Percentiles rank a stretch among this genome's conserved stretches.
Conservation (phyloP, 192 early-diverging fungal species). For the Rhizoclosmatium sp. region DNA sequence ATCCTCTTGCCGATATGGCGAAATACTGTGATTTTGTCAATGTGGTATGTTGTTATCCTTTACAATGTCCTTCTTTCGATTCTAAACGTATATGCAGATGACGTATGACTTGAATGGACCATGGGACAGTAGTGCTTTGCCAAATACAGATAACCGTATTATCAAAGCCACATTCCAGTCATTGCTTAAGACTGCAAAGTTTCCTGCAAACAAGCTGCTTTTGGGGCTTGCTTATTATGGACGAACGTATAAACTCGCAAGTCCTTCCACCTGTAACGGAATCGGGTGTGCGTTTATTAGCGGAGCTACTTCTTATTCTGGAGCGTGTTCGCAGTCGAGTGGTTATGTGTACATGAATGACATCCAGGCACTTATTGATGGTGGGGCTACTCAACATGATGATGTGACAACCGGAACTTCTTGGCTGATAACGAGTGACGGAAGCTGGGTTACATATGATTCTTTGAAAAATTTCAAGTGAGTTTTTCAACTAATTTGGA, state of each 20-base stretch:
- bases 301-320: not conserved
- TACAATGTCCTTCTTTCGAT: too few relatives aligned
- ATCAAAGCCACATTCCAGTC: conserved; percentile 3
- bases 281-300: conserved; percentile 7
- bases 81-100: not conserved
- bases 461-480: not conserved
- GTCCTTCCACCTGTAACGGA: conserved; percentile 10
- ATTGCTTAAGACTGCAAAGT: not conserved
- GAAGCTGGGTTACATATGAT: conserved; percentile 14
- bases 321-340: not conserved
- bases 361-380: not conserved
- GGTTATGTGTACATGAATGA: conserved; percentile 13
- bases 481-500: not conserved
- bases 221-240: conserved; percentile 15
- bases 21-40: conserved; percentile 17
- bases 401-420: conserved; percentile 15
- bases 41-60: not conserved
- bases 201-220: not conserved
- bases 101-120: conserved; percentile 27
- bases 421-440: not conserved
- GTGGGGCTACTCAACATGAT: not conserved
- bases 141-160: conserved; percentile 4
- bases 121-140: conserved; percentile 1
- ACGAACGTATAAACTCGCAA: not conserved
- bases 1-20: conserved; percentile 8